These are phyloP conservation scores for Neonectria sp. DNA, from an alignment of 2,329 filamentous ascomycete genomes.

Conservation along the genomic window DNA sequence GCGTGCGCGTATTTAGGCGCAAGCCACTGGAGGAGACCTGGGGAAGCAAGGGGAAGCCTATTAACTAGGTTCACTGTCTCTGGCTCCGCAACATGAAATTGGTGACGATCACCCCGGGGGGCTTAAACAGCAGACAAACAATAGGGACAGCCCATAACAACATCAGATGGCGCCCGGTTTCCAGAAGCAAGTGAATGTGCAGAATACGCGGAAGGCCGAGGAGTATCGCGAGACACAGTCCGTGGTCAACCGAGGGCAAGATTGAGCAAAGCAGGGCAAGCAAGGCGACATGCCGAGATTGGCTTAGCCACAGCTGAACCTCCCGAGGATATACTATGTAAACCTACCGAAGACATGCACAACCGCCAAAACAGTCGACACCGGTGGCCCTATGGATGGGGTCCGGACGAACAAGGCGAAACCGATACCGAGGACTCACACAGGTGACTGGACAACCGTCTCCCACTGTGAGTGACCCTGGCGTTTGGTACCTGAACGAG, in stretches of 20 bases:
- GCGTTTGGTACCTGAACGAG: background rate
- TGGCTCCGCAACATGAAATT: conserved; percentile 26
- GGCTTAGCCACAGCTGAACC: background rate
- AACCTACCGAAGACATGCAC: background rate
- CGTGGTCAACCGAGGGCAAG: conserved; percentile 1
- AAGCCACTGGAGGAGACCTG: conserved; percentile 20
- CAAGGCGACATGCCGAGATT: too few species aligned
- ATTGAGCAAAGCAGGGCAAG: background rate
- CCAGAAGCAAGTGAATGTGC: conserved; percentile 8
- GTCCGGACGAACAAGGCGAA: background rate
- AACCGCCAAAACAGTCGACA: background rate
- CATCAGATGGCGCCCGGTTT: conserved; percentile 8
- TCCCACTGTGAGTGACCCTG: background rate
- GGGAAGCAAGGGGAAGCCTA: conserved; percentile 22
- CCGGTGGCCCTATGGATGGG: conserved; percentile 1
- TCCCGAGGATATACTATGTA: background rate
- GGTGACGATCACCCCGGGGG: conserved; percentile 19
- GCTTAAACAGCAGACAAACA: conserved; percentile 19
- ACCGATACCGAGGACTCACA: background rate
- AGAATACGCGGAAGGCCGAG: conserved; percentile 14
- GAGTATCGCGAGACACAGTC: background rate
- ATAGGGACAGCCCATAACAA: conserved; percentile 17
- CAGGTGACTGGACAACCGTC: background rate
- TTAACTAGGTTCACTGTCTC: background rate
- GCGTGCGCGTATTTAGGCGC: conserved; percentile 5